phyloP scores from a whole-genome alignment of 345 rosid species.

The Lepidium africanum region DNA sequence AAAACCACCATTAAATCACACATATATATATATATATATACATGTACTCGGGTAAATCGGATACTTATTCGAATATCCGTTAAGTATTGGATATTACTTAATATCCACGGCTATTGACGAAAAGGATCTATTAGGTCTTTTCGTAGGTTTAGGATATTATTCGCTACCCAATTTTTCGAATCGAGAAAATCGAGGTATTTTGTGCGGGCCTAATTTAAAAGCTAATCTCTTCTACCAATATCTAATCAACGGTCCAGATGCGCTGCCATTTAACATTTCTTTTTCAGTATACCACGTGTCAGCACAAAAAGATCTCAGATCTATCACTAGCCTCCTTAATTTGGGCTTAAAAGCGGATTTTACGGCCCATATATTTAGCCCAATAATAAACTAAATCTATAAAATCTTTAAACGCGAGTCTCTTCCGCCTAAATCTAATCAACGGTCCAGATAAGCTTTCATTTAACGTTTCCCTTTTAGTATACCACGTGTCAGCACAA shows the following conservation, averaged over 20 bases:
- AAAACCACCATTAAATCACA: no score
- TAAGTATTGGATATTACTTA: no score
- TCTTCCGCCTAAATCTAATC: slow-evolving; percentile 13
- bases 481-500: not conserved
- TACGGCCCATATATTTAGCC: slow-evolving; percentile 1
- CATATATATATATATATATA: no score
- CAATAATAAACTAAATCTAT: not conserved
- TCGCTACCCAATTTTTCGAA: no score
- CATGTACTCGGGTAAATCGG: no score
- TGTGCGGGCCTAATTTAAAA: no score
- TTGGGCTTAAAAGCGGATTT: not conserved
- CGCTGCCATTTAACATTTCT: not conserved
- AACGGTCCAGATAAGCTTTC: slow-evolving; percentile 6
- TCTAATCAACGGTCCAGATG: slow-evolving; percentile 22
- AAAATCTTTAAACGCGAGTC: slow-evolving; percentile 18
- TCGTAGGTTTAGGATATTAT: no score
- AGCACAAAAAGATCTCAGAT: slow-evolving; percentile 6
- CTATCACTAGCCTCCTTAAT: not conserved
- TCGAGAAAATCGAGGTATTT: no score
- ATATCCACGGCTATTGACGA: no score
- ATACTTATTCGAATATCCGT: no score
- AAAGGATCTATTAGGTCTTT: no score
- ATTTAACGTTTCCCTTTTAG: not conserved
- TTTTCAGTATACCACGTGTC: slow-evolving; percentile 3
- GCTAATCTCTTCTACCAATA: not conserved